These are phyloP conservation scores for Cordyceps sp. DNA, from an alignment of 2,329 filamentous ascomycete genomes.

Conservation along the genomic window DNA sequence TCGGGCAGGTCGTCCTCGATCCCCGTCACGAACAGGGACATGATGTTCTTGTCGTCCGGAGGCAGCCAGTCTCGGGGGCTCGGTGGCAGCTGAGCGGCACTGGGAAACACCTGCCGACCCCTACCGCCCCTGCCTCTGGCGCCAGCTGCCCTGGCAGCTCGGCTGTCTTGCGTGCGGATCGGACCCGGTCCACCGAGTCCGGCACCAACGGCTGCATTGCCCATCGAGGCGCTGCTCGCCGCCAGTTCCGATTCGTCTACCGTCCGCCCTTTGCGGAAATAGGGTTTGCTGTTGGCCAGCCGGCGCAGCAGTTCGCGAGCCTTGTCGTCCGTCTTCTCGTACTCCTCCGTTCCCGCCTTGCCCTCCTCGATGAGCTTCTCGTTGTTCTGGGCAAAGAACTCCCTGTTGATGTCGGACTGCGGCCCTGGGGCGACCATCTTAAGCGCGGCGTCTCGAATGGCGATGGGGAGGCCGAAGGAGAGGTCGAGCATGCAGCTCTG, in stretches of 20 bases:
- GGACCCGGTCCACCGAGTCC: constrained; percentile 53
- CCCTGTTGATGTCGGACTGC: constrained; percentile 79
- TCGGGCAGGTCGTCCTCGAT: constrained; percentile 94
- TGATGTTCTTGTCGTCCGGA: constrained; percentile 70
- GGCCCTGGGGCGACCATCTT: constrained; percentile 97
- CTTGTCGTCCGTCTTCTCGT: constrained; percentile 95
- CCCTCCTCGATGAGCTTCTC: constrained; percentile 92
- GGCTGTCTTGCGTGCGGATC: constrained; percentile 56
- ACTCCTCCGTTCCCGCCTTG: constrained; percentile 68
- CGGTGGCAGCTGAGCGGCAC: constrained; percentile 58
- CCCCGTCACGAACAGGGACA: constrained; percentile 85
- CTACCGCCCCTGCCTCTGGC: constrained; percentile 26
- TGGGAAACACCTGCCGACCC: constrained; percentile 45
- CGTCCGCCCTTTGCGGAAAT: constrained; percentile 74
- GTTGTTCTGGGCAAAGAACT: constrained; percentile 96
- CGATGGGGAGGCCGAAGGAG: constrained; percentile 86
- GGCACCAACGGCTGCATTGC: constrained; percentile 33
- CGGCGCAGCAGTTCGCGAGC: constrained; percentile 73
- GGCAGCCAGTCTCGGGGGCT: constrained; percentile 74
- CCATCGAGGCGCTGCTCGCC: constrained; percentile 18
- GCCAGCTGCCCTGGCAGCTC: constrained; percentile 31
- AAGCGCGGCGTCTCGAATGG: constrained; percentile 84
- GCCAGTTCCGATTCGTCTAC: constrained; percentile 40
- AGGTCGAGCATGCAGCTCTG: constrained; percentile 98
- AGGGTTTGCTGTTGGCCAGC: constrained; percentile 83